A percentile compares a stretch with the other conserved stretches of the same genome.
phyloP scores from a whole-genome alignment of 345 rosid species.

The Rhizophora apiculata region DNA sequence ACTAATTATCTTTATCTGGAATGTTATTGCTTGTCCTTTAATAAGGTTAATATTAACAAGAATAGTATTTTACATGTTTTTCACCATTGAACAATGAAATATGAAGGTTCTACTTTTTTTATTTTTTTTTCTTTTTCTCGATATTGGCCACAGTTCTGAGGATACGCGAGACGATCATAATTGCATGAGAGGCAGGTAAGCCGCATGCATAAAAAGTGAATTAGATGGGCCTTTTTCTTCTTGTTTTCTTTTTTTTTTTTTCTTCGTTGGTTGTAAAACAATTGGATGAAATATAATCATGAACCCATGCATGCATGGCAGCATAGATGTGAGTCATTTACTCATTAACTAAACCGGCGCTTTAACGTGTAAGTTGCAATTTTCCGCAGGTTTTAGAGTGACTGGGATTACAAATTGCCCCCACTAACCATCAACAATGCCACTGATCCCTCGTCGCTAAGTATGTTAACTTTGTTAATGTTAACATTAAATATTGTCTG shows the following conservation, averaged over 20 bases:
- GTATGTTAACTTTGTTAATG: neutral
- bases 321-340: conserved; percentile 5
- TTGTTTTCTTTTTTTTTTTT: neutral
- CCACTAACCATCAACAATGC: neutral
- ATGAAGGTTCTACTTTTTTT: too few species aligned
- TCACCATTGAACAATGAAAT: too few species aligned
- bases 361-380: neutral
- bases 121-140: too few species aligned
- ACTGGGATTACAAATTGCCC: conserved; percentile 7
- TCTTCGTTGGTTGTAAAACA: too few species aligned
- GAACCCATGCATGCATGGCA: conserved; percentile 30
- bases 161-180: conserved; percentile 26
- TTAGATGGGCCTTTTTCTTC: neutral
- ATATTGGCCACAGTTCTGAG: conserved; percentile 7
- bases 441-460: too few species aligned
- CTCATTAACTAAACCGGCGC: neutral
- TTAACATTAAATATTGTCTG: conserved; percentile 25
- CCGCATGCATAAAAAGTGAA: conserved; percentile 43
- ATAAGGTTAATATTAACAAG: too few species aligned
- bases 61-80: too few species aligned
- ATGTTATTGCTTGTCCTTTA: too few species aligned
- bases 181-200: conserved; percentile 25
- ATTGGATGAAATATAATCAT: conserved; percentile 13
- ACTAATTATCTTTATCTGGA: too few species aligned
- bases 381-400: neutral